Evolutionary conservation across 2,329 filamentous ascomycete genomes (phyloP).

Genomic region (Talaromyces marneffei): DNA sequence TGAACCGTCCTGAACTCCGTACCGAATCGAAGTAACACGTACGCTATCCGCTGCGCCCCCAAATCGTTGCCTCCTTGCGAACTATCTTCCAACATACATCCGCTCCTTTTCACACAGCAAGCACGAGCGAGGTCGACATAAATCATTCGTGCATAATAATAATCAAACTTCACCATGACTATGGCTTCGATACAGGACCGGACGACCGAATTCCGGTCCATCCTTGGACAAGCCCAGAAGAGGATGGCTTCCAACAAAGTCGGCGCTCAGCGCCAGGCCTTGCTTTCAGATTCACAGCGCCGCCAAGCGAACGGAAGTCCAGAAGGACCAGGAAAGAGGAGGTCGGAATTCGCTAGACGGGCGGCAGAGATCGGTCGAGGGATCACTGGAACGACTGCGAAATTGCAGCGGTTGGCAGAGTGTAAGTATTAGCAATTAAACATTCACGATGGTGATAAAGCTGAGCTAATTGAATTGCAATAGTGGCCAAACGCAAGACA

Average conservation of each 20-base stretch:
- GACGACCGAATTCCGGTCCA: conserved; percentile 89
- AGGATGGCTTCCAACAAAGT: conserved; percentile 70
- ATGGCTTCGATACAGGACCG: conserved; percentile 84
- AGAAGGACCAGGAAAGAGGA: conserved; percentile 46
- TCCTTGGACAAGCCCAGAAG: conserved; percentile 78
- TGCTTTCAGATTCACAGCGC: conserved; percentile 66
- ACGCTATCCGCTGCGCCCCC: neutral
- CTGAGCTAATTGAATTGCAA: neutral
- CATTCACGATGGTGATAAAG: neutral
- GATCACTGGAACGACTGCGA: conserved; percentile 88
- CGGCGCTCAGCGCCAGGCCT: conserved; percentile 71
- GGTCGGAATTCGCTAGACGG: conserved; percentile 87
- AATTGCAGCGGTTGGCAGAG: conserved; percentile 87
- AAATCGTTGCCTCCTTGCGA: neutral
- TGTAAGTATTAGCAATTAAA: conserved; percentile 43
- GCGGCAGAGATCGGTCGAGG: conserved; percentile 88
- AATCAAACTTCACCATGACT: conserved; percentile 39
- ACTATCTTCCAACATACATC: neutral
- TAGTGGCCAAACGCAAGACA: conserved; percentile 90
- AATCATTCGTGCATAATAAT: neutral
- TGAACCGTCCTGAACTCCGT: neutral
- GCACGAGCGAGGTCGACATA: neutral
- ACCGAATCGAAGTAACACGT: neutral
- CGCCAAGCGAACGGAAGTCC: conserved; percentile 54
- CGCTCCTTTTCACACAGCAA: neutral